These are phyloP conservation scores for Cladosporium sphaerospermum DNA, from an alignment of 2,329 filamentous ascomycete genomes.

Conservation along the genomic window DNA sequence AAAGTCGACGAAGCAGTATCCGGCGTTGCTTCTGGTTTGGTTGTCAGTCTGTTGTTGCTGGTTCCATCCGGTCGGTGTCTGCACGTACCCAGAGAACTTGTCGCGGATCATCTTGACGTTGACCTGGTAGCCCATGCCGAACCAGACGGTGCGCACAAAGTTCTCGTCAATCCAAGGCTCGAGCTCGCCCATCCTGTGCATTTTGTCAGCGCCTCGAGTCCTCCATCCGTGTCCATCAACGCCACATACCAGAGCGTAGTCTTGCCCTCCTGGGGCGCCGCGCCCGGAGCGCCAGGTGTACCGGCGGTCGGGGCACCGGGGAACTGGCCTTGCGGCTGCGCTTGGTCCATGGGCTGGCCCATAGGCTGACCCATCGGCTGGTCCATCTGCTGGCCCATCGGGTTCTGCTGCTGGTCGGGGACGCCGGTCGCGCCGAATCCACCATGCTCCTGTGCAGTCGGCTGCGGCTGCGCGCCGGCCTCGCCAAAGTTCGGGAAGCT, in stretches of 20 bases:
- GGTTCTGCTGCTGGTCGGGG: slow-evolving; percentile 19
- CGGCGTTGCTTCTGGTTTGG: slow-evolving; percentile 68
- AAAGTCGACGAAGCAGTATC: slow-evolving; percentile 98
- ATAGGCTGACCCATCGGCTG: slow-evolving; percentile 49
- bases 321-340: slow-evolving; percentile 34
- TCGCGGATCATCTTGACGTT: slow-evolving; percentile 99
- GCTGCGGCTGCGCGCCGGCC: slow-evolving; percentile 53
- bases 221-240: background rate
- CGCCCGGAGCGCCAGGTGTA: slow-evolving; percentile 32
- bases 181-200: slow-evolving; percentile 92
- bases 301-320: slow-evolving; percentile 41
- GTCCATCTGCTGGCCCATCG: slow-evolving; percentile 47
- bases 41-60: slow-evolving; percentile 8
- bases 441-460: slow-evolving; percentile 28
- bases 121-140: slow-evolving; percentile 85
- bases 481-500: slow-evolving; percentile 60
- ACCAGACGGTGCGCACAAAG: slow-evolving; percentile 94
- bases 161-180: slow-evolving; percentile 99
- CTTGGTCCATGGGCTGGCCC: slow-evolving; percentile 53
- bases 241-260: slow-evolving; percentile 47
- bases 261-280: slow-evolving; percentile 41
- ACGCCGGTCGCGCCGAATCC: slow-evolving; percentile 11
- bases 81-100: slow-evolving; percentile 90
- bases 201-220: slow-evolving; percentile 6
- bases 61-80: background rate